Percentiles rank a stretch among this genome's conserved stretches.
phyloP scores from a whole-genome alignment of 139 green algal genomes.

The Picocystis salinarum region DNA sequence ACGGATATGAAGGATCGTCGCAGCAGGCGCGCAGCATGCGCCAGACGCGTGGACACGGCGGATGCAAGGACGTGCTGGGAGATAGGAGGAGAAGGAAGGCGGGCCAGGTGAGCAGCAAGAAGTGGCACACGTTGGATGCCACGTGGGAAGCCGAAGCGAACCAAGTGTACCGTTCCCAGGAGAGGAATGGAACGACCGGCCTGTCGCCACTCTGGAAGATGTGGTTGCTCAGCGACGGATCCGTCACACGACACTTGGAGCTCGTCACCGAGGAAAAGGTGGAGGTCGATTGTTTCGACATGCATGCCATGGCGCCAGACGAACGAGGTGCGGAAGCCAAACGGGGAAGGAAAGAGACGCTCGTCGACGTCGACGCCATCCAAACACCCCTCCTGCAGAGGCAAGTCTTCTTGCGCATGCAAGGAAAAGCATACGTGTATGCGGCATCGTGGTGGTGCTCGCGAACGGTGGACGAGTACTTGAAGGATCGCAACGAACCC shows the following conservation, averaged over 20 bases:
- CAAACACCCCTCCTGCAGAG: constrained; percentile 33
- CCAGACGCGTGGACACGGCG: too few species aligned
- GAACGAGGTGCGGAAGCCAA: constrained; percentile 6
- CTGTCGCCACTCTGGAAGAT: constrained; percentile 35
- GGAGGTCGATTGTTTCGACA: neutral
- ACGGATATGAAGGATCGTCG: too few species aligned
- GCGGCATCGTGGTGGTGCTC: neutral
- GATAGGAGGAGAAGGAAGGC: too few species aligned
- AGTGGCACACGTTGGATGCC: too few species aligned
- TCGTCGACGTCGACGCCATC: constrained; percentile 18
- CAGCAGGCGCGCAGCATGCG: too few species aligned
- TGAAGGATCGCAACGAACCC: constrained; percentile 24
- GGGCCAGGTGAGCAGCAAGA: too few species aligned
- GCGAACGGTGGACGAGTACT: constrained; percentile 4
- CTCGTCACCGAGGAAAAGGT: constrained; percentile 23
- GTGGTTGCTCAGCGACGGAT: constrained; percentile 80
- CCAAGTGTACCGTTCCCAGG: too few species aligned
- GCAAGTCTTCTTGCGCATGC: constrained; percentile 25
- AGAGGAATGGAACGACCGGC: too few species aligned
- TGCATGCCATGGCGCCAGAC: neutral
- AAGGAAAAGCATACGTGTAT: neutral
- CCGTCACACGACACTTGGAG: constrained; percentile 88
- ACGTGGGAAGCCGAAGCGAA: too few species aligned
- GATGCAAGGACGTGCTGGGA: too few species aligned
- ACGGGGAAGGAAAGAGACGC: constrained; percentile 1